Evolutionary conservation across 352 stramenopile genomes (phyloP).

Genomic region (Globisporangium paddicum): DNA sequence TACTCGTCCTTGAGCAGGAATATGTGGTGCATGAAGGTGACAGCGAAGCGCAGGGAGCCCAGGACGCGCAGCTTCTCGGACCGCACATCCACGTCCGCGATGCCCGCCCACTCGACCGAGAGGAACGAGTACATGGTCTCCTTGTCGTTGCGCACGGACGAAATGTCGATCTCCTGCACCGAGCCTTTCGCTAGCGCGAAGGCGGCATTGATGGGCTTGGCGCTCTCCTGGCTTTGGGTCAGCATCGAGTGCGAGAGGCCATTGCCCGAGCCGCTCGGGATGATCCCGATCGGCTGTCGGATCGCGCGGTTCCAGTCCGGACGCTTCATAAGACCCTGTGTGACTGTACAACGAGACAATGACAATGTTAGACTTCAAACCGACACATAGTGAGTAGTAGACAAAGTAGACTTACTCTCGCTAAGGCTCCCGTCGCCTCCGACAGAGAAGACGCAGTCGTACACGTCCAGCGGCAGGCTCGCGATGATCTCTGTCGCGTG

Average conservation of each 20-base stretch:
- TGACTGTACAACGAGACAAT: conserved; percentile 26
- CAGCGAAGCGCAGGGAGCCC: conserved; percentile 58
- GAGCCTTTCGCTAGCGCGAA: conserved; percentile 66
- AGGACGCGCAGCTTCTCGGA: conserved; percentile 69
- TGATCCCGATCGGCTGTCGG: conserved; percentile 52
- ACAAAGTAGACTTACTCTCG: conserved; percentile 36
- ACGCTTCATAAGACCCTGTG: conserved; percentile 71
- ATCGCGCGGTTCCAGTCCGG: conserved; percentile 69
- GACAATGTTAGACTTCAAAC: not conserved
- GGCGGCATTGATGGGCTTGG: conserved; percentile 45
- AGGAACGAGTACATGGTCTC: conserved; percentile 74
- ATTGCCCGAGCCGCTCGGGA: conserved; percentile 62
- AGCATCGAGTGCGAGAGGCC: conserved; percentile 60
- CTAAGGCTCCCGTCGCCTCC: conserved; percentile 66
- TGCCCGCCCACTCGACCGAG: conserved; percentile 76
- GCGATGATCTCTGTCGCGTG: conserved; percentile 54
- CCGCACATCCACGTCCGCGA: conserved; percentile 77
- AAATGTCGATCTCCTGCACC: conserved; percentile 62
- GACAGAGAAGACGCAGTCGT: conserved; percentile 65
- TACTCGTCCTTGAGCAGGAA: conserved; percentile 50
- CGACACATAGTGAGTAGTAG: not conserved
- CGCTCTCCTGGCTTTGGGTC: conserved; percentile 39
- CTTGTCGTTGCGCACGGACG: conserved; percentile 51
- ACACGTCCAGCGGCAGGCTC: conserved; percentile 41
- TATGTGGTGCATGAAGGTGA: conserved; percentile 54